Base-by-base conservation (phyloP, 1,139 yeast genomes). In the Pneumocystis carinii region DNA sequence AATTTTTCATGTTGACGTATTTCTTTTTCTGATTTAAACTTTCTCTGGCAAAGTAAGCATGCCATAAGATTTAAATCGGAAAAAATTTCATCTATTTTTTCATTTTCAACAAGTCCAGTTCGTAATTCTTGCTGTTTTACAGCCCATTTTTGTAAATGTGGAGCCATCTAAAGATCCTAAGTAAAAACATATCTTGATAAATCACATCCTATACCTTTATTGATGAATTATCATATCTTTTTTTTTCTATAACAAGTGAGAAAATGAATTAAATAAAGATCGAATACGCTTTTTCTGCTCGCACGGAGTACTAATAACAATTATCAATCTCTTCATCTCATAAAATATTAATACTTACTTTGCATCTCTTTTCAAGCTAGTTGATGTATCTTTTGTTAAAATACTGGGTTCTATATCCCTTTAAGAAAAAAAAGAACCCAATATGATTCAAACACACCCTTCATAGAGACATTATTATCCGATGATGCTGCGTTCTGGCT, bases 11-110 rank as follows among this genome's bases (percentile, higher is more conserved):
- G 69, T 41, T 57, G 62, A 48, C 63, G 62, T 60, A 67, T 64
- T 35, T 62, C 57, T 38, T 64, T 68, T 35, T 60, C 61, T 10
- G 66, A 64, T 35, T 60, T 56, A 61, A 67, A 67, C 59, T 65
- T 67, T 59, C 69, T 67, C 19, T 63, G 61, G 53, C 69, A 67
- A n/a, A 67, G 65, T n/a, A 67, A 61, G 37, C 69, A 67, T 8
- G 66, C 68, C 29, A 67, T 62, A 19, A 62, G 61, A 12, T 35
- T 19, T 35, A 63, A 59, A 55, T 67, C 69, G 14, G 69, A 60
- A 58, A 61, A 67, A 17, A 53, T 61, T 15, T 57, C 57, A 17
- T 32, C 53, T 37, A 37, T 37, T n/a, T 19, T 58, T 29, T 62
- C 56, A 35, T 56, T 55, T 7, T 55, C 58, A 17, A 56, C 24